Evolutionary conservation across 805 yeast species (phyloP), one percentile per base, ranked within the genome.

Genomic region (Wickerhamiella qilinensis): DNA sequence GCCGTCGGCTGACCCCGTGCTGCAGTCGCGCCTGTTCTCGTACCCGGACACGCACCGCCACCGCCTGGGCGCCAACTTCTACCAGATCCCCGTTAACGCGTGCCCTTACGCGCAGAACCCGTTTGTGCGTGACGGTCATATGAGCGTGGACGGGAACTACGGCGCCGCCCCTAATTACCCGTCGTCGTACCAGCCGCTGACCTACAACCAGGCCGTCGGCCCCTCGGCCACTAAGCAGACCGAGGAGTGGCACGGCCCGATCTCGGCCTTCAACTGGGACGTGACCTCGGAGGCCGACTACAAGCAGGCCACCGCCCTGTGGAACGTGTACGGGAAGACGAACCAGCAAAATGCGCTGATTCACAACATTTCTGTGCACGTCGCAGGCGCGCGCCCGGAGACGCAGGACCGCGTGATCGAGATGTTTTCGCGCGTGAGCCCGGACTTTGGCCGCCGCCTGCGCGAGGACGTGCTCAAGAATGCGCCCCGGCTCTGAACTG

Each of bases 261-360:
- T 91, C 35, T 63, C 76, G 44, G 83, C 88, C 46, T 81, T 71
- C 74, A 91, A 84, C 64, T 85, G 95, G 95, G 68, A 70, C 41
- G 71, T 71, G 39, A 62, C 69, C 20, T 78, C 75, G 37, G 83
- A 72, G 43, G 62, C 64, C 47, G 94, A 86, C 63, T 86, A 63
- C 58, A 69, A 60, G 46, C 95, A 86, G 64, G 79, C 94, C 37
- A 65, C 77, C 44, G 75, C 58, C 25, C 69, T 86, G 52, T 88
- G 84, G 75, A 67, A 78, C 42, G 91, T 82, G 27, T 68, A 82
- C 56, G 79, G 79, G 38, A 77, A 63, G 55, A 74, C 80, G 14
- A 84, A 85, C 50, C 94, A 83, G 61, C 95, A 84, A 64, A 71
- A 68, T 52, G 73, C 83, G 50, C 67, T 88, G 55, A 81, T 86